Base-by-base conservation (phyloP, 495 filamentous ascomycete species). In the Penicillium fimorum region DNA sequence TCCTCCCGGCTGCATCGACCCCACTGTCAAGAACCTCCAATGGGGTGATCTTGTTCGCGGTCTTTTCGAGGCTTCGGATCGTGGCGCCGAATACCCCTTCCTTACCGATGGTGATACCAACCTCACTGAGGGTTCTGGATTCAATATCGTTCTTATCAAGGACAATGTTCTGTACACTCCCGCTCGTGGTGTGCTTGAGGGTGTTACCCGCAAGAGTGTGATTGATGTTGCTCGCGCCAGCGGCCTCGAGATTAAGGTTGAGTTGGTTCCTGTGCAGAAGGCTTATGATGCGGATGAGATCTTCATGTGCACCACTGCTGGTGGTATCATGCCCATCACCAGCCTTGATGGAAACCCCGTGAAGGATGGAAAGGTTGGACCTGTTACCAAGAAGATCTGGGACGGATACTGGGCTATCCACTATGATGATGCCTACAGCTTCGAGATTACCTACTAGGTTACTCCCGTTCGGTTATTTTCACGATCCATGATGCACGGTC, bases 21-120 rank as follows among this genome's bases (percentile, higher is more conserved):
- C 73, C 1, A 76, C 70, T 3, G 54, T 76, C 42, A 76, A 76
- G 63, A 76, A 76, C 37, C 55, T 76, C 50, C 73, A 76, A 55
- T 76, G 71, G 71, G 73, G 73, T 0, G 73, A 76, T 50, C 50
- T 76, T 53, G 63, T 57, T 7, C 73, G 71, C 0, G 73, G 66
- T 3, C 30, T 72, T 22, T 59, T 69, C 20, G 71, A 76, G 51
- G 67, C 67, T 6, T 17, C 43, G 1, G 67, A 67, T 45, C 61
- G 64, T 4, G 66, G 68, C 53, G 61, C 67, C 1, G 60, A 49
- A 6, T 72, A 74, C 47, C 69, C 71, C 2, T 71, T 76, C 56
- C 53, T 76, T 9, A 74, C 72, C 10, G 72, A 74, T 47, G 71
- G 72, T 2, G 71, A 76, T 40, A 47, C 63, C 2, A 62, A 72